phyloP scores from a whole-genome alignment of 495 filamentous ascomycete genomes.

The Trichoderma erinaceum region DNA sequence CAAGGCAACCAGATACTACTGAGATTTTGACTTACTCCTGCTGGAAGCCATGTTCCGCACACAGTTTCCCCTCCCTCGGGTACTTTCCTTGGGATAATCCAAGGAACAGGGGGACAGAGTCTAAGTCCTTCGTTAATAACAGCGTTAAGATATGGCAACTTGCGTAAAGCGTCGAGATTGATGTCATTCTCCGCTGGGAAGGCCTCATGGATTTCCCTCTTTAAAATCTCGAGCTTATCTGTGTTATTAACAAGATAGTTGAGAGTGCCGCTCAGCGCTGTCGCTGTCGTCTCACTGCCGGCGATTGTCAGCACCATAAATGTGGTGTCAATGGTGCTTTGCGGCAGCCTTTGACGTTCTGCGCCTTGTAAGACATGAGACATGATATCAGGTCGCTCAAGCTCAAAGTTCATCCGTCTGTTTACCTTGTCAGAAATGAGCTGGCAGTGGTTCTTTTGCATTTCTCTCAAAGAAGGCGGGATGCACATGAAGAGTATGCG shows the following conservation, averaged over 20 bases:
- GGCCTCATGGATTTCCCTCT: conserved; percentile 38
- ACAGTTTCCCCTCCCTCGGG: conserved; percentile 28
- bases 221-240: conserved; percentile 31
- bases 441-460: conserved; percentile 29
- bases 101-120: conserved; percentile 31
- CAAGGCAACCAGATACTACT: background rate
- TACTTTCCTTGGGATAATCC: conserved; percentile 28
- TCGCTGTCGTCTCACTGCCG: conserved; percentile 55
- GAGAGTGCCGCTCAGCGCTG: conserved; percentile 40
- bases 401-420: conserved; percentile 30
- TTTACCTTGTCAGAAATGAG: conserved; percentile 38
- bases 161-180: conserved; percentile 32
- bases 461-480: conserved; percentile 28
- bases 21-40: conserved; percentile 17
- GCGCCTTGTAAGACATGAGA: conserved; percentile 25
- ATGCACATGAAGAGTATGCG: conserved; percentile 27
- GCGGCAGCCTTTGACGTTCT: conserved; percentile 19
- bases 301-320: conserved; percentile 31
- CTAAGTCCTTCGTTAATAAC: conserved; percentile 42
- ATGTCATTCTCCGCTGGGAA: conserved; percentile 40
- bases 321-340: conserved; percentile 37
- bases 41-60: conserved; percentile 27
- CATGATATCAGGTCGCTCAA: conserved; percentile 29
- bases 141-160: conserved; percentile 38
- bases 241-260: conserved; percentile 45